A percentile compares a stretch with the other conserved stretches of the same genome.
phyloP scores from a whole-genome alignment of 164 flowering plant species.

The Sextonia rubra region DNA sequence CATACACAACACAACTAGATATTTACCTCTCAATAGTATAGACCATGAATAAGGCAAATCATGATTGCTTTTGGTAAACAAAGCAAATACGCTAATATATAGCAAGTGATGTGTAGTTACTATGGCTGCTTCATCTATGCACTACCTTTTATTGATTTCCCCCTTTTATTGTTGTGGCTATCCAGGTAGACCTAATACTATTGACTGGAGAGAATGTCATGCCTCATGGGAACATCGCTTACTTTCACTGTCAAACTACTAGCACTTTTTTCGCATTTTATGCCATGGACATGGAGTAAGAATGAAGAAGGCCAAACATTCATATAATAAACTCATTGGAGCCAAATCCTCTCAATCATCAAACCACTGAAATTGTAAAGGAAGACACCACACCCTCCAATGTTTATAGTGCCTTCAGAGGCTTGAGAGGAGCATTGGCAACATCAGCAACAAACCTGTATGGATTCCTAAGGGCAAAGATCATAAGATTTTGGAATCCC shows the following conservation, averaged over 20 bases:
- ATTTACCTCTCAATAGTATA: too few relatives aligned
- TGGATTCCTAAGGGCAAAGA: slow-evolving; percentile 75
- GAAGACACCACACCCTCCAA: slow-evolving; percentile 42
- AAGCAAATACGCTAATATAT: too few relatives aligned
- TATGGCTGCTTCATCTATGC: too few relatives aligned
- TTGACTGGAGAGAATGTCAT: not conserved
- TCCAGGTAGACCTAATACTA: slow-evolving; percentile 3
- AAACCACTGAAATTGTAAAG: slow-evolving; percentile 34
- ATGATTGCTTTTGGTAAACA: too few relatives aligned
- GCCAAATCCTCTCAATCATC: slow-evolving; percentile 17
- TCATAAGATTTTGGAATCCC: slow-evolving; percentile 56
- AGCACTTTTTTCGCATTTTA: slow-evolving; percentile 17
- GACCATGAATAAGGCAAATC: too few relatives aligned
- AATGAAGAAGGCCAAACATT: slow-evolving; percentile 13
- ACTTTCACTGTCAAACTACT: slow-evolving; percentile 19
- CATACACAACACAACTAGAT: too few relatives aligned
- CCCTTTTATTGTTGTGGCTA: not conserved
- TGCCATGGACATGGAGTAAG: too few relatives aligned
- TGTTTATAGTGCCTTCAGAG: slow-evolving; percentile 71
- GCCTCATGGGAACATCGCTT: slow-evolving; percentile 7
- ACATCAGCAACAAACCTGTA: slow-evolving; percentile 57
- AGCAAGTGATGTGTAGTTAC: too few relatives aligned
- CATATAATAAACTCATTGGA: slow-evolving; percentile 25
- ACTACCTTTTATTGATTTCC: too few relatives aligned
- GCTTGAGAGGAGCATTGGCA: slow-evolving; percentile 54